Evolutionary conservation across 2,329 filamentous ascomycete genomes (phyloP).

Genomic region (Phyllosticta citribraziliensis): DNA sequence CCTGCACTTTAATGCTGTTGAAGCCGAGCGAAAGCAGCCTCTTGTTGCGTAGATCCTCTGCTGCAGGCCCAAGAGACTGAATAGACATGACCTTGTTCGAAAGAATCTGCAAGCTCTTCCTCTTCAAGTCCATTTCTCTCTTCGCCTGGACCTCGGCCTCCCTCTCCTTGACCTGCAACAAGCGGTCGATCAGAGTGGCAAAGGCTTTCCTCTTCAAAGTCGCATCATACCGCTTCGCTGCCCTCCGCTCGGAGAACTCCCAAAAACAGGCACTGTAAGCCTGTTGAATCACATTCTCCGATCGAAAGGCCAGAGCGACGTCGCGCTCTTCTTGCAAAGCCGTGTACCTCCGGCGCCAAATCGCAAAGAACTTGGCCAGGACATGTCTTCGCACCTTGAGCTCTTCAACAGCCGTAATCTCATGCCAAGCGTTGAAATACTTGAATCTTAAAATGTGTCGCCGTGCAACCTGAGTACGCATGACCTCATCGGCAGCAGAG

Average conservation of each 20-base stretch:
- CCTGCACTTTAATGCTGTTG: neutral
- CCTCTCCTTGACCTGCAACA: slow-evolving; percentile 18
- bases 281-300: slow-evolving; percentile 23
- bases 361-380: slow-evolving; percentile 43
- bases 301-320: slow-evolving; percentile 21
- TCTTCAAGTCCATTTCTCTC: slow-evolving; percentile 18
- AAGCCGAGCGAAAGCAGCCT: slow-evolving; percentile 18
- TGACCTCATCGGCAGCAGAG: slow-evolving; percentile 53
- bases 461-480: slow-evolving; percentile 57
- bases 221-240: slow-evolving; percentile 23
- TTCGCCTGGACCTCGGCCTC: slow-evolving; percentile 15
- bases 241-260: slow-evolving; percentile 25
- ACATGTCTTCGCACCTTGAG: slow-evolving; percentile 43
- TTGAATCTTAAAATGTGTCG: slow-evolving; percentile 59
- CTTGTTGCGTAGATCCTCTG: slow-evolving; percentile 23
- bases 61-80: slow-evolving; percentile 23
- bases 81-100: slow-evolving; percentile 2
- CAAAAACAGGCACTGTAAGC: slow-evolving; percentile 29
- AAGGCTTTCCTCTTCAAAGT: slow-evolving; percentile 20
- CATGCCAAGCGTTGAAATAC: slow-evolving; percentile 60
- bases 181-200: slow-evolving; percentile 20
- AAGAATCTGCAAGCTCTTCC: slow-evolving; percentile 19
- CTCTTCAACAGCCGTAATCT: slow-evolving; percentile 53
- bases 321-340: slow-evolving; percentile 26
- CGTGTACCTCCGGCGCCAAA: slow-evolving; percentile 40